These are phyloP conservation scores for Chaetomium fimeti DNA, from an alignment of 495 filamentous ascomycete genomes.

Conservation along the genomic window DNA sequence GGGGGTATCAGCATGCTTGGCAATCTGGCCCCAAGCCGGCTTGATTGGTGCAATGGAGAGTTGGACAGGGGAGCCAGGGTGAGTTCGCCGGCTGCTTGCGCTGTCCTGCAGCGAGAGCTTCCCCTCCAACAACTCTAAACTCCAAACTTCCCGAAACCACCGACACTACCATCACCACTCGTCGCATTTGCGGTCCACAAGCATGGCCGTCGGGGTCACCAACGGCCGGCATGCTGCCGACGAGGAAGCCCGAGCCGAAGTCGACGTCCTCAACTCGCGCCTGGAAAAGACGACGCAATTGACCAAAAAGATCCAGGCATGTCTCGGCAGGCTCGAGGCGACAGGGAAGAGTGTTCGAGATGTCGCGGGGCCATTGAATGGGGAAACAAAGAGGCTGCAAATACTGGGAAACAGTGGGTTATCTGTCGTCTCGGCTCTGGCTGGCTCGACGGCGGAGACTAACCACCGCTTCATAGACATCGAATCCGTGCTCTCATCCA, in stretches of 20 bases:
- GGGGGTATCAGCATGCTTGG: not conserved
- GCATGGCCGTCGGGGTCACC: constrained; percentile 50
- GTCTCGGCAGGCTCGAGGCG: constrained; percentile 76
- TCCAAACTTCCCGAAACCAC: constrained; percentile 6
- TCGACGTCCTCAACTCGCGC: constrained; percentile 63
- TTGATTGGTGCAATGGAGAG: not conserved
- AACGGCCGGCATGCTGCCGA: constrained; percentile 53
- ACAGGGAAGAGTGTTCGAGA: constrained; percentile 87
- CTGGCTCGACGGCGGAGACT: not conserved
- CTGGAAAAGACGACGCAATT: constrained; percentile 66
- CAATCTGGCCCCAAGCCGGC: not conserved
- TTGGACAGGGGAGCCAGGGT: constrained; percentile 3
- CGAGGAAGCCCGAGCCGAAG: constrained; percentile 64
- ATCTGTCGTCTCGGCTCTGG: constrained; percentile 5
- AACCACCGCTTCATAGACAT: constrained; percentile 58
- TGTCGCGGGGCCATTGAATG: constrained; percentile 88
- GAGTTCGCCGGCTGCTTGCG: constrained; percentile 8
- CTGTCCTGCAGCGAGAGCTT: not conserved
- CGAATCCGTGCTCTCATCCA: constrained; percentile 77
- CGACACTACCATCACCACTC: constrained; percentile 8
- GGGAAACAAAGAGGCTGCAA: constrained; percentile 86
- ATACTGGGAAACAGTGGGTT: constrained; percentile 69
- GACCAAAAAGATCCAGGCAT: constrained; percentile 91
- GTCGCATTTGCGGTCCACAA: constrained; percentile 12
- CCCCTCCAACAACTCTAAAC: constrained; percentile 8